phyloP scores from a whole-genome alignment of 257 asterid genomes.

The Schizonepeta tenuifolia region DNA sequence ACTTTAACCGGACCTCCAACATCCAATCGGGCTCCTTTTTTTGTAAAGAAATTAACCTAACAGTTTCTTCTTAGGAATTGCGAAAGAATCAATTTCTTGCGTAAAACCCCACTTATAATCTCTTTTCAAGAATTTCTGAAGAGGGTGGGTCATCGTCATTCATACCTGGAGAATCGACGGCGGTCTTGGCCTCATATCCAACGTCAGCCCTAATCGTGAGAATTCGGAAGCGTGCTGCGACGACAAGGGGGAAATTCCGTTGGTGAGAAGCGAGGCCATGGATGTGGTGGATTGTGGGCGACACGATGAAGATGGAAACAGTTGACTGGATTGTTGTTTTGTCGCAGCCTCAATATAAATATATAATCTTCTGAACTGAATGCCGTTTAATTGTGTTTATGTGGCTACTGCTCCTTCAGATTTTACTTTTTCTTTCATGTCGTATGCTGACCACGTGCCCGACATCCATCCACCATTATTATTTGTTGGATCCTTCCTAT shows the following conservation, averaged over 20 bases:
- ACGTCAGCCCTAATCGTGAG: constrained; percentile 73
- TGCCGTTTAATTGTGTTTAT: constrained; percentile 22
- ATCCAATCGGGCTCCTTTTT: constrained; percentile 89
- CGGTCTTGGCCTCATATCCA: constrained; percentile 57
- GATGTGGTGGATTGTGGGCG: constrained; percentile 20
- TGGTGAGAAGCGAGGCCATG: constrained; percentile 84
- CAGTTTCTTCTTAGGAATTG: constrained; percentile 83
- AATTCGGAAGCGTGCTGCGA: constrained; percentile 56
- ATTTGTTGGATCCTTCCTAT: no score
- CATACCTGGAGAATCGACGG: constrained; percentile 62
- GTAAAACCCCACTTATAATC: constrained; percentile 91
- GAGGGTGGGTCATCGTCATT: constrained; percentile 64
- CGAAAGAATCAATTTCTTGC: constrained; percentile 82
- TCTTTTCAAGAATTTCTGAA: constrained; percentile 73
- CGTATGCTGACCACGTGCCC: constrained; percentile 64
- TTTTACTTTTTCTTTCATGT: constrained; percentile 21
- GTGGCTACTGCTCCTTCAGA: constrained; percentile 35
- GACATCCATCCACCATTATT: no score
- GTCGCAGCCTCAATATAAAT: neutral
- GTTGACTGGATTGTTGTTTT: neutral
- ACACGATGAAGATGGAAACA: constrained; percentile 25
- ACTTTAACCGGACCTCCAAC: constrained; percentile 78
- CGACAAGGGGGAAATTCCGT: constrained; percentile 59
- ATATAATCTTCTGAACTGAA: neutral
- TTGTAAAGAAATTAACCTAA: constrained; percentile 76